Base-by-base conservation (phyloP, 352 stramenopile species). In the Globisporangium spiculum region DNA sequence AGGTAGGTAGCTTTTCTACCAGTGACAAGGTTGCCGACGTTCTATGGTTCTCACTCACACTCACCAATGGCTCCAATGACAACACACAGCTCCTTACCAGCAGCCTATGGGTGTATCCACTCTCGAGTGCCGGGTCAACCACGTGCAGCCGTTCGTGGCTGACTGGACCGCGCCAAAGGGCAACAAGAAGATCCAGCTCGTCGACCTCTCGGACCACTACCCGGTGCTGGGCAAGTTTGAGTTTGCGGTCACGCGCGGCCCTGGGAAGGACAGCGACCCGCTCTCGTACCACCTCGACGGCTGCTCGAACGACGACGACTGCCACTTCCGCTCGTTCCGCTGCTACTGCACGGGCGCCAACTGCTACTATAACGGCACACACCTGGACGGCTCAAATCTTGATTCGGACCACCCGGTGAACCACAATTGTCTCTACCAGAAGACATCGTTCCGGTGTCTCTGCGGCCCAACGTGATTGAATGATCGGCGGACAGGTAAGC, bases 171-270 rank as follows among this genome's bases (percentile, higher is more conserved):
- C 73, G 0, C 67, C 81, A 2, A 65, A 89, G 70, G 83, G 74
- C 62, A 79, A 79, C 60, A 75, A 71, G 64, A 79, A 80, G 60
- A 87, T 95, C 63, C 63, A 78, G 6, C 59, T 93, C 14, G 66
- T 90, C 3, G 87, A 95, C 50, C 57, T 93, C 10, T 93, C 85
- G 7, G 87, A 95, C 57, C 87, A 95, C 66, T 95, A 90, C 58
- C 87, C 87, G 0, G 87, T 95, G 48, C 73, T 86, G 4, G 81
- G 77, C 12, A 80, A 81, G 60, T 92, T 93, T 44, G 75, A 84
- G 52, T 95, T 93, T 52, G 72, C 75, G 0, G 74, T 92, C 18
- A 81, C 80, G 32, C 70, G 34, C 20, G 76, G 74, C 1, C 70
- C 78, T 38, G 72, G 72, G 9, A 75, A 75, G 7, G 80, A 89